These are phyloP conservation scores for Reticulascus tulasneorum DNA, from an alignment of 2,329 filamentous ascomycete genomes.

Conservation along the genomic window DNA sequence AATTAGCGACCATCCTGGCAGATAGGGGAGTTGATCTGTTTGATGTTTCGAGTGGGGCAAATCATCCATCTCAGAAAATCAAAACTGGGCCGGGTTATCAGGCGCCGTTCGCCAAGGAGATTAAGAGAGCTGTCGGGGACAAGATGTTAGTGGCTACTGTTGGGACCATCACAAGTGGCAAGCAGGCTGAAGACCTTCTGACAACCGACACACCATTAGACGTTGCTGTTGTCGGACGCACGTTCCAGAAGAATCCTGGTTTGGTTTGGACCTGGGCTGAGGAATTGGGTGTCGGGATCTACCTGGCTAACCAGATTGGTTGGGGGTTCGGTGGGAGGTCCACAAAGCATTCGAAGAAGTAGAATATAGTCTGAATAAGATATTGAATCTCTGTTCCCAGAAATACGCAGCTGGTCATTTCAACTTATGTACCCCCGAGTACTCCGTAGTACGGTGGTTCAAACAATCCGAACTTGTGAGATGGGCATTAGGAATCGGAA, in stretches of 20 bases:
- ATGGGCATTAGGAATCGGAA: too few species aligned
- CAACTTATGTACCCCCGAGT: too few species aligned
- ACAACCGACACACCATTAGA: constrained; percentile 37
- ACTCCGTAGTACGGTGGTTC: too few species aligned
- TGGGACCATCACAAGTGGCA: constrained; percentile 35
- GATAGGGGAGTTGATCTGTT: constrained; percentile 64
- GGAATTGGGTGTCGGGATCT: constrained; percentile 39
- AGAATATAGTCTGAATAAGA: too few species aligned
- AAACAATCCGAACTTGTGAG: too few species aligned
- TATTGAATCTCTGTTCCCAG: too few species aligned
- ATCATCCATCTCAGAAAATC: constrained; percentile 51
- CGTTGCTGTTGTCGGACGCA: constrained; percentile 38
- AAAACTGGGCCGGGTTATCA: constrained; percentile 59
- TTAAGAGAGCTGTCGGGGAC: constrained; percentile 64
- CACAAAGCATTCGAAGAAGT: too few species aligned
- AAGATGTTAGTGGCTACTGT: constrained; percentile 50
- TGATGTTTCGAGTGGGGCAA: constrained; percentile 63
- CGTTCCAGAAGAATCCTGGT: constrained; percentile 51
- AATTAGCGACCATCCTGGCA: constrained; percentile 59
- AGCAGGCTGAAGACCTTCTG: constrained; percentile 39
- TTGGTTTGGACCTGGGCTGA: constrained; percentile 47
- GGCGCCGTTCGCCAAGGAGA: constrained; percentile 57
- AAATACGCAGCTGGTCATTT: too few species aligned
- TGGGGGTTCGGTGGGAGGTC: constrained; percentile 52
- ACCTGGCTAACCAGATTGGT: constrained; percentile 44